Evolutionary conservation across 257 asterid species (phyloP).

Genomic region (Marsdenia floribunda): DNA sequence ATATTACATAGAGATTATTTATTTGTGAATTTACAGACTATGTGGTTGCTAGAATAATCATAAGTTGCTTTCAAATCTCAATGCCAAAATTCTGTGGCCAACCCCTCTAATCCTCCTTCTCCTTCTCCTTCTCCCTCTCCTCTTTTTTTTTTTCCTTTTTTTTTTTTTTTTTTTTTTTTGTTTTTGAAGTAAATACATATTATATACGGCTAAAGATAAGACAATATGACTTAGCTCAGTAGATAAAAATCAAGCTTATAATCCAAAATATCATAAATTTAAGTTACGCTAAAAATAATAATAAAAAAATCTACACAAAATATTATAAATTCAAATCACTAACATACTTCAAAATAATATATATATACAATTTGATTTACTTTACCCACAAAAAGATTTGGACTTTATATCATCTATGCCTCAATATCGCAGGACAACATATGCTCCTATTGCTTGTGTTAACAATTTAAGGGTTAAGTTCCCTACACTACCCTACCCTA

Average conservation of each 20-base stretch:
- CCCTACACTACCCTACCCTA: neutral
- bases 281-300: too few species aligned
- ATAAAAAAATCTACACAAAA: too few species aligned
- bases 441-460: neutral
- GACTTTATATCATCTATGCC: neutral
- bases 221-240: too few species aligned
- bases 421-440: slow-evolving; percentile 9
- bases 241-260: too few species aligned
- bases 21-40: too few species aligned
- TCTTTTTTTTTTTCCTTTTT: too few species aligned
- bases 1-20: neutral
- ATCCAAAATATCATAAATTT: too few species aligned
- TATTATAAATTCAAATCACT: too few species aligned
- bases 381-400: slow-evolving; percentile 10
- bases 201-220: too few species aligned
- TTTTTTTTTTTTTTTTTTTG: too few species aligned
- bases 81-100: slow-evolving; percentile 32
- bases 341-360: too few species aligned
- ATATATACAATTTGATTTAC: neutral
- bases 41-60: slow-evolving; percentile 11
- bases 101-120: neutral
- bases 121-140: too few species aligned
- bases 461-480: neutral
- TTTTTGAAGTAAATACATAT: neutral
- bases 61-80: slow-evolving; percentile 38